Base-by-base conservation (phyloP, 2,329 filamentous ascomycete species). In the Chrysoporthe cubensis region DNA sequence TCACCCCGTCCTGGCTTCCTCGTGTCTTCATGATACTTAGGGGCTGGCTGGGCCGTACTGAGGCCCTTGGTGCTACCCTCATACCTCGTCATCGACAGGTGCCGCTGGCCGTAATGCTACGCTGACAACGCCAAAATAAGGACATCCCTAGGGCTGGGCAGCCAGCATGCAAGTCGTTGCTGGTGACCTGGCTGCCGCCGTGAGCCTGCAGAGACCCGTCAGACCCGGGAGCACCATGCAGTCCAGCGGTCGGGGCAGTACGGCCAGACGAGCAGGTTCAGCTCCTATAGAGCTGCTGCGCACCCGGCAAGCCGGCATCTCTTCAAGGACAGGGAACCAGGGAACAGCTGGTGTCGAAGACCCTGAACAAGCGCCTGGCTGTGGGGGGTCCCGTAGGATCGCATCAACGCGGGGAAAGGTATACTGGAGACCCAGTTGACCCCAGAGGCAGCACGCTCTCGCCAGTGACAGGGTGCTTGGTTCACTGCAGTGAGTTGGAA, bases 261-360 rank as follows among this genome's bases (percentile, higher is more conserved):
- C 34, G 32, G 52, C 52, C 54, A 4, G 9, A 37, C 13, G 16
- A 57, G 54, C 54, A 6, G 34, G 14, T 37, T 57, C 34, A 21
- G 34, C 5, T 56, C 14, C 26, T 56, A 26, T 56, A 61, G 40
- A 21, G 40, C 42, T 61, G 58, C 43, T 44, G 42, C 42, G 11
- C 8, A 61, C 60, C 44, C 34, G 14, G 46, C 42, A 11, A 16
- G 4, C n/a, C 21, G 32, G 56, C 32, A 40, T 58, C 44, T 34
- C 43, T 54, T 54, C 26, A 21, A n/a, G 46, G n/a, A 54, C n/a
- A 46, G 34, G 37, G 32, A 63, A 63, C 61, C n/a, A 46, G 34
- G 37, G 32, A 63, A 63, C 61, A 43, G 14, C 32, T 52, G 16
- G 61, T 56, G 56, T 63, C 61, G 40, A 18, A 44, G 32, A 18